Base-by-base conservation (phyloP, 2,329 filamentous ascomycete species). In the Diaporthe longicolla region DNA sequence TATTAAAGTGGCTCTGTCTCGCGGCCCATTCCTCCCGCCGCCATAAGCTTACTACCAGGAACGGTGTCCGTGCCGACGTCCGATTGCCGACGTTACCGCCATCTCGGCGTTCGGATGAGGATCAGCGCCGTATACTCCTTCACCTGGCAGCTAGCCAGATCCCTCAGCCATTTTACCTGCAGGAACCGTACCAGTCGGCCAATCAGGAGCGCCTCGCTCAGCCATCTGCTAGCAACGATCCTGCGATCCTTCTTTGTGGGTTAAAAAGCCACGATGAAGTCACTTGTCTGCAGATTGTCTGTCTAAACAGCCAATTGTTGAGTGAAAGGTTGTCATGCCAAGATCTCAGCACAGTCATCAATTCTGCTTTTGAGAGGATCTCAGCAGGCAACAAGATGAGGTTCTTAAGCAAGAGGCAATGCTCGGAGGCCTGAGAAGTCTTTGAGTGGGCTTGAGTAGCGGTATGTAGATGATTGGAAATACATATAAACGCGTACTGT, bases 341-440 rank as follows among this genome's bases (percentile, higher is more conserved):
- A 66, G 63, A 13, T 26, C 21, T 40, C 29, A 66, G 63, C 63
- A 19, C 45, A 66, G 63, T 52, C 63, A 66, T 66, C 63, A 32
- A 32, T 65, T 50, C 17, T 6, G 11, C n/a, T 65, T 35, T 32
- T 13, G 21, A 65, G 7, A 11, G 61, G 43, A 26, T 17, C 43
- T 5, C 26, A 35, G 19, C 43, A 65, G 45, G 63, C 63, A 52
- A 48, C 29, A 66, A n/a, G 26, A 66, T 66, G 24, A 17, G 2
- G 15, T 21, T 24, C 21, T 24, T 11, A 13, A 10, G 29, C 19
- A 35, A 4, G 11, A 50, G 2, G 32, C 17, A 3, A 52, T 19
- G 3, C 3, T 37, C 21, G 45, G 45, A 52, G 63, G 45, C 29
- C 63, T 52, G 21, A 2, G 11, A 35, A 21, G 0, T 52, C 2